Conservation (phyloP, 2,329 filamentous ascomycete genomes). For the Stemphylium beticola region DNA sequence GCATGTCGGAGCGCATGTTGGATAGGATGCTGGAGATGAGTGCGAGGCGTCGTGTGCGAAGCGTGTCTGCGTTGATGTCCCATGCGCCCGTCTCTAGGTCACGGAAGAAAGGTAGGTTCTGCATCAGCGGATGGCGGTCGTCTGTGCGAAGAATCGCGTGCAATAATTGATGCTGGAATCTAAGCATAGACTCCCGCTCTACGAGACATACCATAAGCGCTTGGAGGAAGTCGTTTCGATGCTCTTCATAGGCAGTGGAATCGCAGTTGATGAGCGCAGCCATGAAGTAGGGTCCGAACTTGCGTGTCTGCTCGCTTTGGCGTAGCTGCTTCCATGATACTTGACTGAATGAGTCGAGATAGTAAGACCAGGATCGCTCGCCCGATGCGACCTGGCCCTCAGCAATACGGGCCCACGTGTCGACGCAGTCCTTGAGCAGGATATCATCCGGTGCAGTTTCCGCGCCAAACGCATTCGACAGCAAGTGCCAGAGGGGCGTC, state of each 20-base stretch:
- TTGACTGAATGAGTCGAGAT: slow-evolving; percentile 60
- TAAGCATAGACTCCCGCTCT: slow-evolving; percentile 65
- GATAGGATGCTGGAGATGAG: slow-evolving; percentile 63
- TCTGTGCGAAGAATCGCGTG: slow-evolving; percentile 59
- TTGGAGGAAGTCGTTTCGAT: slow-evolving; percentile 57
- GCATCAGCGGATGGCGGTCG: slow-evolving; percentile 55
- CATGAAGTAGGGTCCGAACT: slow-evolving; percentile 55
- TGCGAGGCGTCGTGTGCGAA: slow-evolving; percentile 61
- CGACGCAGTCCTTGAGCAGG: slow-evolving; percentile 58
- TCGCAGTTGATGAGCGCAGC: slow-evolving; percentile 51
- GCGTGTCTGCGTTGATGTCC: slow-evolving; percentile 58
- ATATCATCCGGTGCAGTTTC: slow-evolving; percentile 60
- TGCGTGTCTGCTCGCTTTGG: slow-evolving; percentile 54
- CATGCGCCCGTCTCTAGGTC: slow-evolving; percentile 48
- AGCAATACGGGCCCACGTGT: slow-evolving; percentile 62
- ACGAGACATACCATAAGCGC: slow-evolving; percentile 63
- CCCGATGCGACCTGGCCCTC: slow-evolving; percentile 54
- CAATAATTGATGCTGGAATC: slow-evolving; percentile 66
- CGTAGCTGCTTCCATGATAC: slow-evolving; percentile 58
- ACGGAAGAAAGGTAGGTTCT: slow-evolving; percentile 63
- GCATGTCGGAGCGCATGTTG: slow-evolving; percentile 63
- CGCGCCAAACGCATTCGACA: slow-evolving; percentile 68
- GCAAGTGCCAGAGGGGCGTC: slow-evolving; percentile 58
- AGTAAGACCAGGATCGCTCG: slow-evolving; percentile 61
- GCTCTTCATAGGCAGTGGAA: slow-evolving; percentile 50